Base-by-base conservation (phyloP, 345 rosid genomes). In the Atalantia buxifolia region DNA sequence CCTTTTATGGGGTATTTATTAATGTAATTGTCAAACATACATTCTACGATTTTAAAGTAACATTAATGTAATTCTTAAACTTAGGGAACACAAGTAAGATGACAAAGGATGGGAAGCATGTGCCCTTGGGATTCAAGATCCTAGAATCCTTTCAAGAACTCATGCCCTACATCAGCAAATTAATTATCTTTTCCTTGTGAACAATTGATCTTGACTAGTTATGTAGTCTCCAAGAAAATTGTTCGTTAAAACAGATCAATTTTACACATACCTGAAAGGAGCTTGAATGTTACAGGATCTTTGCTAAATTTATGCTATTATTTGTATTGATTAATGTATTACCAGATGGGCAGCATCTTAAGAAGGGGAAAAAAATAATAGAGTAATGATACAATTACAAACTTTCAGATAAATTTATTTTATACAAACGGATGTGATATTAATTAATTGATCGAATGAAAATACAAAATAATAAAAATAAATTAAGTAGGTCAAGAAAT, bases 231-330 rank as follows among this genome's bases (percentile, higher is more conserved):
- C 40, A 65, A 28, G 42, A 65, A 6, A 65, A 30, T 31, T 65
- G n/a, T 28, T 16, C 10, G 13, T 59, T 24, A 18, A 65, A 5
- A 65, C 8, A 65, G 21, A 65, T 18, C 36, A 65, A 28, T 28
- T 65, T 65, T 31, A 33, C n/a, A 65, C 22, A 64, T 7, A 19
- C 9, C 14, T 19, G n/a, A 38, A 18, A 68, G 25, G 24, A 40
- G 21, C 9, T 4, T 84, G 14, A 18, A 78, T 48, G 68, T 76
- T 65, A 78, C 6, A 53, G 57, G 57, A 53, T 53, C 57, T 53
- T 53, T 7, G 4, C 56, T 50, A 50, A 50, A 6, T 50, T 5
- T 14, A 50, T 53, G 57, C 57, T 18, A 25, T 25, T 61, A 9
- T 10, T 7, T 3, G 24, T 59, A 25, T 25, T 63, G 30, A 28